Base-by-base conservation (phyloP, 2,329 filamentous ascomycete species). In the Aspergillus clavatus region DNA sequence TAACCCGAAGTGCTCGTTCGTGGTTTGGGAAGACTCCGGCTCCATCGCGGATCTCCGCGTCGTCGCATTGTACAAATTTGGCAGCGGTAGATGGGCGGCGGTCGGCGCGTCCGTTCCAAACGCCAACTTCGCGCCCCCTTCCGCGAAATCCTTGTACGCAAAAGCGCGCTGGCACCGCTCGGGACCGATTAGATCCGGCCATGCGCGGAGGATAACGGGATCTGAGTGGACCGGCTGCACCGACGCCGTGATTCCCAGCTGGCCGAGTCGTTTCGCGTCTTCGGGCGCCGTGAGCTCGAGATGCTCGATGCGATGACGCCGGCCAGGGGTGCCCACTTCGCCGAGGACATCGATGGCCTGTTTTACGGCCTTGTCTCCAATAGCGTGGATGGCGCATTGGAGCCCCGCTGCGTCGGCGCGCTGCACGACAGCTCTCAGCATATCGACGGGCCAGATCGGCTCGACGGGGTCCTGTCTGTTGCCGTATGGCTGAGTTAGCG, bases 381-480 rank as follows among this genome's bases (percentile, higher is more conserved):
- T 77, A 4, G 74, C 74, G 47, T 77, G 74, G 8, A 77, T 60
- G 0, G 74, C 74, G 45, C 72, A 74, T 53, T 77, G 74, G 1
- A 77, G 57, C 0, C 67, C 68, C 2, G 70, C 70, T 3, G 57
- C 50, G 35, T 70, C 69, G 3, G 74, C 73, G 37, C 65, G 68
- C 37, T 66, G 57, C 5, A 76, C 68, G 0, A 76, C 72, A 2
- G 67, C 66, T 18, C 53, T 57, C 3, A 77, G 61, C 58, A 67
- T 66, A 11, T 67, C 58, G 5, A 60, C 60, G 0, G 67, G 68
- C 74, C 74, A 77, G 43, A 76, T 70, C 0, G 73, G 70, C 3
- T 72, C 72, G 36, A 68, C 61, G n/a, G 61, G 67, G 42, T 64
- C 58, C 3, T 59, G 59, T 39, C 68, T 70, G n/a, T 57, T 55